Conservation (phyloP, 1,139 yeast genomes). For the Zhuliangozyma blackwelliae region DNA sequence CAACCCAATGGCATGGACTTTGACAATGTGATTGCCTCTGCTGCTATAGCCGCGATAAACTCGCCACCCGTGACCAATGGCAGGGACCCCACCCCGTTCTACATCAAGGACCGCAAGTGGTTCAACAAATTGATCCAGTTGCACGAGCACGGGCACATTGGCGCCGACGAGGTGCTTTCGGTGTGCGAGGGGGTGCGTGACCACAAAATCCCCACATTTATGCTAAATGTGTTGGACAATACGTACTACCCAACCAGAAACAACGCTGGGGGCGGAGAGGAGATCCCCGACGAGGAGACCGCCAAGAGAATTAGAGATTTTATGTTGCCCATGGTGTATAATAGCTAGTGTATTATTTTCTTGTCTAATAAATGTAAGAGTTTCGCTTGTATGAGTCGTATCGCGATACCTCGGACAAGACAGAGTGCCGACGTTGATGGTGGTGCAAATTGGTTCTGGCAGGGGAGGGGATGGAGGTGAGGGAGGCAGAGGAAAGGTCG, state of each 20-base stretch:
- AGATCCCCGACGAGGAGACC: constrained; percentile 29
- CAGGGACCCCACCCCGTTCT: constrained; percentile 22
- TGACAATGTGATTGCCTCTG: constrained; percentile 28
- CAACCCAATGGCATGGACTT: constrained; percentile 18
- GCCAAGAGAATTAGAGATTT: constrained; percentile 32
- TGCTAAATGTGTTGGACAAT: constrained; percentile 37
- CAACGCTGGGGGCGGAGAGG: constrained; percentile 14
- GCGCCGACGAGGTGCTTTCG: constrained; percentile 30
- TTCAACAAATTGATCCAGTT: constrained; percentile 30
- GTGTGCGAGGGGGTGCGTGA: constrained; percentile 40
- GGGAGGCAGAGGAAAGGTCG: too few relatives aligned
- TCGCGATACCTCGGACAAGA: constrained; percentile 1
- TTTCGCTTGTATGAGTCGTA: constrained; percentile 1
- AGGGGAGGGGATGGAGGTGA: background rate
- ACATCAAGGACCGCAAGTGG: constrained; percentile 40
- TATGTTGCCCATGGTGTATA: constrained; percentile 35
- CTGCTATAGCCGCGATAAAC: constrained; percentile 34
- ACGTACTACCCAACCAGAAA: constrained; percentile 24
- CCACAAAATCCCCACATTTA: constrained; percentile 35
- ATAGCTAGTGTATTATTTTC: constrained; percentile 3
- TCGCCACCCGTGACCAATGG: constrained; percentile 26
- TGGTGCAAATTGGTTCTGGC: too few relatives aligned
- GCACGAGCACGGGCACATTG: constrained; percentile 26
- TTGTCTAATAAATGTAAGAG: background rate
- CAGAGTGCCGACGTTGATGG: background rate